These are phyloP conservation scores for Ogataea trehaloabstinens DNA, from an alignment of 805 yeast genomes.

Conservation along the genomic window DNA sequence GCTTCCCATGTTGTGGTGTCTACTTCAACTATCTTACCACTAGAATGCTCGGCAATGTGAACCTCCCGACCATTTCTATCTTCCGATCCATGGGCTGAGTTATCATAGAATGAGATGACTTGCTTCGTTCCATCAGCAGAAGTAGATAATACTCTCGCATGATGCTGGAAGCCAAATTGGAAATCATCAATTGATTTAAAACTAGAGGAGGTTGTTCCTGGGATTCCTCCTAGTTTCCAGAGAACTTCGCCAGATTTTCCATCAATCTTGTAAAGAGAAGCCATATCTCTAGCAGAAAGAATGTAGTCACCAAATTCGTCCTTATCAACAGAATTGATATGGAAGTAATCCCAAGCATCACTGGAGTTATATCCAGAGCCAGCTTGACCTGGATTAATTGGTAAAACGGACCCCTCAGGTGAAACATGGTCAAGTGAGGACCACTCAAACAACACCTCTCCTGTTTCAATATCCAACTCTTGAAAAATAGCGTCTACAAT, in stretches of 20 bases:
- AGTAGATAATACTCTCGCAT: conserved; percentile 31
- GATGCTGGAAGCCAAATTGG: conserved; percentile 37
- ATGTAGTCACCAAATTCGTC: conserved; percentile 34
- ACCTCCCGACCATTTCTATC: conserved; percentile 28
- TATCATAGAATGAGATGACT: conserved; percentile 36
- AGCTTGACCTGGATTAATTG: conserved; percentile 32
- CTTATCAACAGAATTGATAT: conserved; percentile 39
- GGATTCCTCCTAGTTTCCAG: conserved; percentile 35
- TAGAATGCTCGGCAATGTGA: conserved; percentile 25
- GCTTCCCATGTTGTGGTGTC: conserved; percentile 30
- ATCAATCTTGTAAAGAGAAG: conserved; percentile 34
- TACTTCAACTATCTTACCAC: conserved; percentile 36
- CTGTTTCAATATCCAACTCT: conserved; percentile 36
- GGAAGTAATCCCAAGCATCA: conserved; percentile 41
- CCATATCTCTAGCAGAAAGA: conserved; percentile 35
- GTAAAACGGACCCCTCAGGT: conserved; percentile 32
- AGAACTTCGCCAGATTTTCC: conserved; percentile 36
- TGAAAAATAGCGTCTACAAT: conserved; percentile 35
- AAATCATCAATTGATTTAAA: conserved; percentile 21
- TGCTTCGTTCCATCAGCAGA: conserved; percentile 27
- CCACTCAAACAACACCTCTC: conserved; percentile 37
- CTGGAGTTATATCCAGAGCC: conserved; percentile 34
- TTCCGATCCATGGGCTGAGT: conserved; percentile 38
- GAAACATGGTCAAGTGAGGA: conserved; percentile 34
- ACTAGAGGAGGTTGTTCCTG: conserved; percentile 11